Percentiles rank a stretch among this genome's conserved stretches.
Conservation (phyloP, 495 filamentous ascomycete genomes). For the Hyaloscypha hepaticicola region DNA sequence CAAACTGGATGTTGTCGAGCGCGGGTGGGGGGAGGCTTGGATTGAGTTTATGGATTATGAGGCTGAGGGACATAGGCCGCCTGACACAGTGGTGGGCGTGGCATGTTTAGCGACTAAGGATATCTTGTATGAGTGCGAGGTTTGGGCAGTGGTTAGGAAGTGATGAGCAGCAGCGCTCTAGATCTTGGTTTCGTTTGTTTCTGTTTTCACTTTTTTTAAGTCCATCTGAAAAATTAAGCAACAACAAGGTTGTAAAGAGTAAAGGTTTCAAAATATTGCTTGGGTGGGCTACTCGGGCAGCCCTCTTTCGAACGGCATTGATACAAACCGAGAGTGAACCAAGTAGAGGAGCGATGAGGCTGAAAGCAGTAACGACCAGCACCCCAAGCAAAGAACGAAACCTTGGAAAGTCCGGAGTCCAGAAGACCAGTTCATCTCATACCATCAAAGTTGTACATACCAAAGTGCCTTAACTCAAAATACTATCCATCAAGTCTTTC, state of each 20-base stretch:
- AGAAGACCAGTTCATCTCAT: too few species aligned
- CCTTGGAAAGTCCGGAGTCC: too few species aligned
- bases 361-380: too few species aligned
- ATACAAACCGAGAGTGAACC: too few species aligned
- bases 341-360: too few species aligned
- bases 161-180: neutral
- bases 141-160: slow-evolving; percentile 1
- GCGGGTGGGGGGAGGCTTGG: neutral
- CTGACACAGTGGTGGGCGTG: neutral
- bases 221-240: too few species aligned
- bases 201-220: neutral
- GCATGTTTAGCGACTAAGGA: neutral
- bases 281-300: too few species aligned
- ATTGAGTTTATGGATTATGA: neutral
- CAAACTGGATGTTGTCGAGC: neutral
- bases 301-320: too few species aligned
- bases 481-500: neutral
- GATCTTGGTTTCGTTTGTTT: neutral
- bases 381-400: too few species aligned
- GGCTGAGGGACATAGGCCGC: neutral
- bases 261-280: too few species aligned
- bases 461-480: slow-evolving; percentile 14
- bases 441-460: too few species aligned
- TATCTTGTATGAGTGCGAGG: neutral
- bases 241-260: too few species aligned